Conservation (phyloP, 2,329 filamentous ascomycete species). For the Emmonsia crescens region DNA sequence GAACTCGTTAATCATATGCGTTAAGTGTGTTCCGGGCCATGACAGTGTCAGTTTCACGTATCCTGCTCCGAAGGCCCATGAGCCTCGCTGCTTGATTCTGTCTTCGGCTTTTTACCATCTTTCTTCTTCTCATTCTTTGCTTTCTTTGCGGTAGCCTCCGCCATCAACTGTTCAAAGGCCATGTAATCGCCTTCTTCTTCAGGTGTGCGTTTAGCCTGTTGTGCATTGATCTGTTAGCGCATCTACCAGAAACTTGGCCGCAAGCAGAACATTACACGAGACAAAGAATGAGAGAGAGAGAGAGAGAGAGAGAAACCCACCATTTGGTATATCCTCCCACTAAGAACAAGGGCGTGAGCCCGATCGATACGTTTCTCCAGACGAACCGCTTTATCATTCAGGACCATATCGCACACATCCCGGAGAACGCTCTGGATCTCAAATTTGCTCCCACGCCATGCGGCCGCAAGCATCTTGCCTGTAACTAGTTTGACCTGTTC, state of each 20-base stretch:
- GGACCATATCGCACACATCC: slow-evolving; percentile 82
- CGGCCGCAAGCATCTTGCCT: slow-evolving; percentile 93
- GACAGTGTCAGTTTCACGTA: background rate
- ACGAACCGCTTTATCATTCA: slow-evolving; percentile 68
- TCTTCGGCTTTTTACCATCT: slow-evolving; percentile 43
- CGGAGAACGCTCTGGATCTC: slow-evolving; percentile 94
- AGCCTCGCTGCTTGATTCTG: background rate
- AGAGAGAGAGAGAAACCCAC: slow-evolving; percentile 39
- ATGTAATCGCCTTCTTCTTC: slow-evolving; percentile 98
- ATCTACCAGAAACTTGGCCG: background rate
- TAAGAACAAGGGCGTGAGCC: slow-evolving; percentile 76
- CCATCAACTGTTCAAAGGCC: slow-evolving; percentile 95
- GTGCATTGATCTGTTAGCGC: background rate
- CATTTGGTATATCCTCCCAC: slow-evolving; percentile 81
- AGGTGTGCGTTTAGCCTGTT: slow-evolving; percentile 70
- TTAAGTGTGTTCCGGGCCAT: background rate
- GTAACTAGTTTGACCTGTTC: slow-evolving; percentile 95
- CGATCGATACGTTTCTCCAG: slow-evolving; percentile 80
- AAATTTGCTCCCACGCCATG: slow-evolving; percentile 92
- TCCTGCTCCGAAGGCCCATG: background rate
- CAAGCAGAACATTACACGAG: background rate
- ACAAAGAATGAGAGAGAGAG: background rate
- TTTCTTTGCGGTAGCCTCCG: slow-evolving; percentile 92
- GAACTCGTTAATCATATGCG: background rate
- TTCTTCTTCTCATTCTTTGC: slow-evolving; percentile 70